Base-by-base conservation (phyloP, 352 stramenopile genomes). In the Pythium myriotylum region DNA sequence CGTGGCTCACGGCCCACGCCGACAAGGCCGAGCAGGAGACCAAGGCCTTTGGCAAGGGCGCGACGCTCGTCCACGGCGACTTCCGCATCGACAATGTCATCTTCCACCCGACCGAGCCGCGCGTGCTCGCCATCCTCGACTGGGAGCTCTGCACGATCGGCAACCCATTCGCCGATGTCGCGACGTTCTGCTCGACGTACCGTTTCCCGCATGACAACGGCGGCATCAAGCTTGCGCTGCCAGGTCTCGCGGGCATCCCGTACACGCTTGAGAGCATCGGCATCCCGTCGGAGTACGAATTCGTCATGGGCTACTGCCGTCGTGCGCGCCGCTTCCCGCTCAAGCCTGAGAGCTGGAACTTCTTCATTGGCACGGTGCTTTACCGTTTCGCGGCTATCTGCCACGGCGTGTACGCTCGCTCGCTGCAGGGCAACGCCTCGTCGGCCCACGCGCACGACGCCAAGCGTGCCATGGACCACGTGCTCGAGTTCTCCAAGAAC, bases 51-150 rank as follows among this genome's bases (percentile, higher is more conserved):
- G 57, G 50, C 53, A 63, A 60, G 13, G 46, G 51, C 48, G 53
- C 69, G 2, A 68, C 72, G 40, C 81, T 96, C 45, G 84, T 95
- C 13, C 88, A 96, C 62, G 88, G 88, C 53, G 88, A 96, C 67
- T 96, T 92, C 73, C 84, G 83, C 40, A 81, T 96, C 23, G 88
- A 95, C 65, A 96, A 96, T 62, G 60, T 89, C 56, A 91, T 93
- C 59, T 92, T 91, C 70, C 85, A 95, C 67, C 81, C 85, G 16
- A 94, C 85, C 14, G 81, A 94, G 71, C 87, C 85, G 19, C 70
- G 81, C 8, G 84, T 96, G 20, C 22, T 95, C 9, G 88, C 85
- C 8, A 85, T 96, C 41, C 64, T 96, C 5, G 88, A 96, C 73
- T 96, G 88, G 88, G 88, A 96, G 58, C 65, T 96, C 20, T 91